Conservation (phyloP, 139 green algal species). For the Tetraselmis striata region DNA sequence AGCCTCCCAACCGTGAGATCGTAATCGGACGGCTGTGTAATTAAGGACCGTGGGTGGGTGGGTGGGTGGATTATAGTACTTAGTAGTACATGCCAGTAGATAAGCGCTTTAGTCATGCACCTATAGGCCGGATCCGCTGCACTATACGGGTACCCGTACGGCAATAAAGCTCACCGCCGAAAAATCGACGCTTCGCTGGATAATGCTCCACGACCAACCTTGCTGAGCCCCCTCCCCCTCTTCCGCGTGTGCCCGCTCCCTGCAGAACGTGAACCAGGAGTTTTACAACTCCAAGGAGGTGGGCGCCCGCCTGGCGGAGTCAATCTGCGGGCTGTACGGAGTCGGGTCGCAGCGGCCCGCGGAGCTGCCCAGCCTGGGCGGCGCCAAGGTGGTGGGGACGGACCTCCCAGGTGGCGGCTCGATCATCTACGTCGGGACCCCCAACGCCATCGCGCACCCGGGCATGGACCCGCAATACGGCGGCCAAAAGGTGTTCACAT, state of each 20-base stretch:
- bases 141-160: no score
- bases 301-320: constrained; percentile 28
- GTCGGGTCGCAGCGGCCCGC: background rate
- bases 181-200: no score
- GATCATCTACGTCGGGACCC: constrained; percentile 36
- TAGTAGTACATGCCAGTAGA: no score
- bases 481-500: constrained; percentile 21
- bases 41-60: no score
- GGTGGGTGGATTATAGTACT: no score
- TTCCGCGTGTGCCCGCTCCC: background rate
- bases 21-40: no score
- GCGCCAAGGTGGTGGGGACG: constrained; percentile 27
- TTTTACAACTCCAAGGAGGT: constrained; percentile 50
- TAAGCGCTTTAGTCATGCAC: no score
- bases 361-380: background rate
- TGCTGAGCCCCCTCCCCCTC: no score
- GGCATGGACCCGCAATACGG: constrained; percentile 19
- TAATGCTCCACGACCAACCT: no score
- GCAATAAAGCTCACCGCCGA: no score
- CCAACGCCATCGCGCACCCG: constrained; percentile 20
- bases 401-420: constrained; percentile 30
- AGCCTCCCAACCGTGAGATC: no score
- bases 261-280: constrained; percentile 24
- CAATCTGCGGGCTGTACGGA: constrained; percentile 7
- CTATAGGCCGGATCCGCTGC: no score